Evolutionary conservation across 306 rosid genomes (phyloP).

Genomic region (cucumber (Cucumis sativus)): Cucumber_9930_V3 NC_026655.2:24918001-24918500

Average conservation of each 20-base stretch:
- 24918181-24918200: not conserved
- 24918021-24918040: slow-evolving; percentile 72
- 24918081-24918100: not conserved
- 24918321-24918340: slow-evolving; percentile 35
- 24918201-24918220: slow-evolving; percentile 35
- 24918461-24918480: not conserved
- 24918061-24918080: slow-evolving; percentile 31
- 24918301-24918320: slow-evolving; percentile 57
- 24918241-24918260: slow-evolving; percentile 60
- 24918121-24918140: not conserved
- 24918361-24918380: slow-evolving; percentile 36
- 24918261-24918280: slow-evolving; percentile 60
- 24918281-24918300: slow-evolving; percentile 75
- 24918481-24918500: slow-evolving; percentile 24
- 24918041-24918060: slow-evolving; percentile 75
- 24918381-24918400: slow-evolving; percentile 13
- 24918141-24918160: not conserved
- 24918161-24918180: slow-evolving; percentile 2
- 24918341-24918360: slow-evolving; percentile 31
- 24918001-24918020: slow-evolving; percentile 54
- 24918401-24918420: slow-evolving; percentile 30
- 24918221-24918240: slow-evolving; percentile 61
- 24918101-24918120: not conserved
- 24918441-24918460: slow-evolving; percentile 22
- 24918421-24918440: slow-evolving; percentile 19